Conservation (phyloP, 129 eudicot genomes). For the Lactuca sativa region DNA sequence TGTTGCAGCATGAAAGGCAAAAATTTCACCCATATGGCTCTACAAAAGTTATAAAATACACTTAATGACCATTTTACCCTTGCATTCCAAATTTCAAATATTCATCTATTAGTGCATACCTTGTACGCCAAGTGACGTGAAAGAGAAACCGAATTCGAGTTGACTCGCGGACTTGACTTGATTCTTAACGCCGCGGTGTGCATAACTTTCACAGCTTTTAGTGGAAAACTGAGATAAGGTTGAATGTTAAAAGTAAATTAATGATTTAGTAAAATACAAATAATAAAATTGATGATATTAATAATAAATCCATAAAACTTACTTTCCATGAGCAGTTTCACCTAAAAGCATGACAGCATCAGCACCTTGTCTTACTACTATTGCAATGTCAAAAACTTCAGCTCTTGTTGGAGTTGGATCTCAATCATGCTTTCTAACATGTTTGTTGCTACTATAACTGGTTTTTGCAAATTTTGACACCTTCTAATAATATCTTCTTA, state of each 20-base stretch:
- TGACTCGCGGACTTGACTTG: conserved; percentile 57
- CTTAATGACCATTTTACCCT: neutral
- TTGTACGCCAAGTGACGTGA: conserved; percentile 46
- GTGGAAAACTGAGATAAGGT: conserved; percentile 56
- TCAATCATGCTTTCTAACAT: conserved; percentile 98
- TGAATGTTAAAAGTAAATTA: no score
- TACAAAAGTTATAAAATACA: no score
- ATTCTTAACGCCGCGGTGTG: conserved; percentile 94
- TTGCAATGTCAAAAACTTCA: conserved; percentile 95
- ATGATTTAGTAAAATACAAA: no score
- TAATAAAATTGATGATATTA: neutral
- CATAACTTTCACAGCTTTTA: conserved; percentile 97
- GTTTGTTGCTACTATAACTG: conserved; percentile 97
- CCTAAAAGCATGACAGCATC: conserved; percentile 98
- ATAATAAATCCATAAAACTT: conserved; percentile 25
- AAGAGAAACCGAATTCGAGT: conserved; percentile 34
- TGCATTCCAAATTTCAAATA: no score
- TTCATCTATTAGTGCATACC: conserved; percentile 40
- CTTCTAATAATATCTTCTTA: conserved; percentile 89
- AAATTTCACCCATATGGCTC: conserved; percentile 86
- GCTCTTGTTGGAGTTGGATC: conserved; percentile 99
- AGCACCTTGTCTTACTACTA: conserved; percentile 85
- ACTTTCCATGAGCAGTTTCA: conserved; percentile 99
- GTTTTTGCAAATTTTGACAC: conserved; percentile 81
- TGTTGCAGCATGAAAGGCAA: conserved; percentile 84